Evolutionary conservation across 306 rosid genomes (phyloP), one percentile per base, ranked within the genome.

Genomic region (Lotus japonicus): DNA sequence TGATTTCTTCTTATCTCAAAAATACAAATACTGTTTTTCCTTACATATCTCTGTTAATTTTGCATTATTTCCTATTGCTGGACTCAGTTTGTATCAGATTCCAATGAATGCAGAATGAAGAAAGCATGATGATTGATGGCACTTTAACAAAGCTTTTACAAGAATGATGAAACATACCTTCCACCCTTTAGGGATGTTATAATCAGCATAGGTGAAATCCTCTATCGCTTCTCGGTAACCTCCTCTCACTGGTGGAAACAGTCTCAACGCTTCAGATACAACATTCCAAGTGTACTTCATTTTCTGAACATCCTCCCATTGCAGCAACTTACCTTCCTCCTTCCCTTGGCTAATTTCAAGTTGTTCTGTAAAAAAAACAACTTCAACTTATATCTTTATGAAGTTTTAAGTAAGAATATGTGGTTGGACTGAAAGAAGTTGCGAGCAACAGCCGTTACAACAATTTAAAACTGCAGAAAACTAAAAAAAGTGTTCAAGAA

Each of bases 281-380:
- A 83, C 86, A 66, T 68, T 77, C 91, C 91, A 86, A 13, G 88
- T 73, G 75, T 77, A 64, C 51, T 83, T 86, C 91, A 86, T 86
- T 71, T 79, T 83, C 33, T 81, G 83, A 43, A 86, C 16, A 63
- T 86, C 88, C 53, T 81, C 83, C 91, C 88, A 79, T 31, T 79
- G 64, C 50, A 86, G 61, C 51, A 67, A 51, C 52, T 81, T 56
- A 5, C 84, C 83, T 33, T 11, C 71, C 45, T 79, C 76, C 64
- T 84, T 86, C 41, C 70, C 78, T 44, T 68, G 46, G 58, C 69
- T 71, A 9, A 79, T 74, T 66, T 79, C 85, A 28, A 66, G 9
- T 68, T 84, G 88, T 69, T 86, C 88, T 81, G 77, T 79, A 52
- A 38, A 55, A 41, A 38, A 55, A 41, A 62, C 28, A 72, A 19